Base-by-base conservation (phyloP, 1,284 basidiomycete genomes). In the Volvariella volvacea region DNA sequence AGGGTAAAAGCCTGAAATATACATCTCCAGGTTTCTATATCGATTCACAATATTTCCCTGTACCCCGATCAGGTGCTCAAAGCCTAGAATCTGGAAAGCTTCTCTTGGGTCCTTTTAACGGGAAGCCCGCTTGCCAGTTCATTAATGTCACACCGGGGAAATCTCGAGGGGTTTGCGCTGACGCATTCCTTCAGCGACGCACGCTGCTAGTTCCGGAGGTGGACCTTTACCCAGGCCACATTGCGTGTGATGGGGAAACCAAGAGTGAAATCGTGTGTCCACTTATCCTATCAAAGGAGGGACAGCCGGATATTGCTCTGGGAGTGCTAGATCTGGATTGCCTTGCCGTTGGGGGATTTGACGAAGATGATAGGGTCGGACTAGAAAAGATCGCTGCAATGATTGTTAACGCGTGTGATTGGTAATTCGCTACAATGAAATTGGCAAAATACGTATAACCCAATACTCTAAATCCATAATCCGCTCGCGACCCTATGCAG, bases 251-350 rank as follows among this genome's bases (percentile, higher is more conserved):
- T 55, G 86, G 81, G 14, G 78, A 82, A 45, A 92, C 90, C 2
- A 84, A 83, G 55, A 90, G 88, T 54, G 92, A 94, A 60, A 80
- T 94, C 43, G 91, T 93, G 7, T 70, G 83, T 47, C 90, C 92
- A 2, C 68, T 95, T 22, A 60, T 86, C 37, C 51, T 75, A 16
- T 50, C 52, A 22, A 47, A 57, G 32, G 58, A 61, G 39, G 57
- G 63, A 42, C 63, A 59, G 32, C 56, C 54, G 17, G 62, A 63
- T 15, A 53, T 66, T 37, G 68, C 70, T 1, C 60, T 92, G 31
- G 91, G 91, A 8, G 89, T 93, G 9, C 65, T 94, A 38, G 91
- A 94, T 66, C 66, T 94, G 38, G 92, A 93, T 60, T 92, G 88
- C 53, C 76, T 91, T 7, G 77, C 70, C 0, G 50, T 76, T n/a